A percentile compares a stretch with the other conserved stretches of the same genome.
phyloP scores from a whole-genome alignment of 768 basidiomycete genomes.

The Russula compacta region DNA sequence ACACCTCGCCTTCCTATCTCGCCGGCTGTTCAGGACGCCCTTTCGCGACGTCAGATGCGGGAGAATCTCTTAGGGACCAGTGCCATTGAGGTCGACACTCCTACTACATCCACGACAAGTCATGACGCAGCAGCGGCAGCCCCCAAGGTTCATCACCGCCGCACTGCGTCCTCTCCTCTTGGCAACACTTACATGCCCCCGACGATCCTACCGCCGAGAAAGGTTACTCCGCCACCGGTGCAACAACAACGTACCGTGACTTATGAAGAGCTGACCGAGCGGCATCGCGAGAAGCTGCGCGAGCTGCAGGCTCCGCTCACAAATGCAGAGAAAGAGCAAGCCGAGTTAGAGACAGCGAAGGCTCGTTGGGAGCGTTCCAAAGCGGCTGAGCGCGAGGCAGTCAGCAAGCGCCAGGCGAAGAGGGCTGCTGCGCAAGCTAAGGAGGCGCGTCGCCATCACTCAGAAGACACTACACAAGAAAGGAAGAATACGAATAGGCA shows the following conservation, averaged over 20 bases:
- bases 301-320: slow-evolving; percentile 79
- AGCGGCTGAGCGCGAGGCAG: slow-evolving; percentile 63
- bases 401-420: slow-evolving; percentile 59
- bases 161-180: slow-evolving; percentile 9
- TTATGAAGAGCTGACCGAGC: slow-evolving; percentile 79
- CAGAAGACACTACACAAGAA: slow-evolving; percentile 30
- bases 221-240: slow-evolving; percentile 37
- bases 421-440: slow-evolving; percentile 34
- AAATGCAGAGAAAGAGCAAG: slow-evolving; percentile 69
- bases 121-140: background rate
- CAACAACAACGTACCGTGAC: slow-evolving; percentile 56
- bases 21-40: slow-evolving; percentile 65
- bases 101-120: background rate
- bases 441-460: slow-evolving; percentile 44
- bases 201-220: slow-evolving; percentile 39
- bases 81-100: background rate
- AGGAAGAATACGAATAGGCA: slow-evolving; percentile 1
- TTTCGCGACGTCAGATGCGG: slow-evolving; percentile 59
- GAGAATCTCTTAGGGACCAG: slow-evolving; percentile 53
- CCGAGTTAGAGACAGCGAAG: slow-evolving; percentile 64
- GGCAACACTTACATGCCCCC: slow-evolving; percentile 30
- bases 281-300: slow-evolving; percentile 77
- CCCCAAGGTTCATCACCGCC: slow-evolving; percentile 6
- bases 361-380: slow-evolving; percentile 78
- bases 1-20: slow-evolving; percentile 47